Conservation (phyloP, 2,329 filamentous ascomycete genomes). For the Teratosphaeria nubilosa region DNA sequence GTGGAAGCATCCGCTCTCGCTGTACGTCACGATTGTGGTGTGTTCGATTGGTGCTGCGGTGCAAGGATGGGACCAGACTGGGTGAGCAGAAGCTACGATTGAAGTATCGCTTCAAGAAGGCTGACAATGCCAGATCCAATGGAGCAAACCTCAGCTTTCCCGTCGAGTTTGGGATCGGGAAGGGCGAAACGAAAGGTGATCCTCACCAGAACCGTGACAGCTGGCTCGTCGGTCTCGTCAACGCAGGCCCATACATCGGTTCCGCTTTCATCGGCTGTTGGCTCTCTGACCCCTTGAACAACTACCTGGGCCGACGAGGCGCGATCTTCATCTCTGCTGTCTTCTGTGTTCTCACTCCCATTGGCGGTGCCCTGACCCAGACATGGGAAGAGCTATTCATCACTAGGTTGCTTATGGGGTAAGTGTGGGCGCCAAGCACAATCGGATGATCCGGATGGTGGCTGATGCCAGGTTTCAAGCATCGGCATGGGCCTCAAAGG, state of each 20-base stretch:
- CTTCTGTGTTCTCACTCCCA: slow-evolving; percentile 57
- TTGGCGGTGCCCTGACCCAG: slow-evolving; percentile 44
- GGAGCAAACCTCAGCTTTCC: slow-evolving; percentile 45
- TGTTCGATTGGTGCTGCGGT: slow-evolving; percentile 44
- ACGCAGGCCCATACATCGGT: slow-evolving; percentile 45
- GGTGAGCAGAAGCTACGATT: background rate
- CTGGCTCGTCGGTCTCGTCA: slow-evolving; percentile 58
- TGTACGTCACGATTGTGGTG: slow-evolving; percentile 43
- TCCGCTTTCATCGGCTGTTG: slow-evolving; percentile 4
- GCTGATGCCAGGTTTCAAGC: slow-evolving; percentile 23
- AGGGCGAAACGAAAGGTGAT: background rate
- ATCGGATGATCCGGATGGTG: slow-evolving; percentile 5
- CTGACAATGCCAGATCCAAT: slow-evolving; percentile 31
- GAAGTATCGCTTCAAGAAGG: background rate
- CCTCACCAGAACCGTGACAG: slow-evolving; percentile 9
- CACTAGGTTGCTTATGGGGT: background rate
- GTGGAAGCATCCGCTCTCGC: slow-evolving; percentile 39
- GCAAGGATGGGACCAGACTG: slow-evolving; percentile 44
- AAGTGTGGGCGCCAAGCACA: background rate
- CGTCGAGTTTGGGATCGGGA: slow-evolving; percentile 22
- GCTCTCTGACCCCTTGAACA: slow-evolving; percentile 34
- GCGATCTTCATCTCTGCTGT: slow-evolving; percentile 31
- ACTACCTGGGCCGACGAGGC: slow-evolving; percentile 26
- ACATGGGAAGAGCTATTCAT: slow-evolving; percentile 36
- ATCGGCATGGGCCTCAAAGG: slow-evolving; percentile 35